Evolutionary conservation across 495 filamentous ascomycete species (phyloP).

Genomic region (Lepraria neglecta): DNA sequence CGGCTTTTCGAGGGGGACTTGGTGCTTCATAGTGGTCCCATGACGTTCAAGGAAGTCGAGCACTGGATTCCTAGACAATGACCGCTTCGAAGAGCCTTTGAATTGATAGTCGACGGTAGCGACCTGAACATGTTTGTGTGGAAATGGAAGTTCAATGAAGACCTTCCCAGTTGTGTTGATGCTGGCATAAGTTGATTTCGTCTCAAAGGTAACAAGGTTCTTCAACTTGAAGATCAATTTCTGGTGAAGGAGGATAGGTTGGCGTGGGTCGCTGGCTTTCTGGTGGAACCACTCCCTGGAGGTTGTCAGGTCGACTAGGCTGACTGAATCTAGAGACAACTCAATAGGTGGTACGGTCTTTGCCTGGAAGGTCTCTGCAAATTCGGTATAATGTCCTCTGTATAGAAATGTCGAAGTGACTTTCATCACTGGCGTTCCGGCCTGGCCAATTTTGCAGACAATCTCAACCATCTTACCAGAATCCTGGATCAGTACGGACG

Average conservation of each 20-base stretch:
- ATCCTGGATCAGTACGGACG: slow-evolving; percentile 27
- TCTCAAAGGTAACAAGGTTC: background rate
- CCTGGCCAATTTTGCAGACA: slow-evolving; percentile 27
- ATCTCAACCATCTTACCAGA: slow-evolving; percentile 31
- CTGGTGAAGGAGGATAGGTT: background rate
- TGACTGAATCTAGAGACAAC: background rate
- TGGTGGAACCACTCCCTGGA: background rate
- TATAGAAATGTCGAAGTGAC: slow-evolving; percentile 33
- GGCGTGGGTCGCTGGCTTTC: background rate
- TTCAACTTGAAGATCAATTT: background rate
- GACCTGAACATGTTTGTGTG: background rate
- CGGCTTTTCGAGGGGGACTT: background rate
- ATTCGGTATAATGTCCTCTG: slow-evolving; percentile 22
- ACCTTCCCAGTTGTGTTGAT: background rate
- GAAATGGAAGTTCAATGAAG: background rate
- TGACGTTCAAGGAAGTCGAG: background rate
- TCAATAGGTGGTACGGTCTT: slow-evolving; percentile 20
- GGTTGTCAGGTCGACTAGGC: background rate
- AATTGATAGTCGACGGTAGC: background rate
- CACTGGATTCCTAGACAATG: background rate
- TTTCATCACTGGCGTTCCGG: slow-evolving; percentile 27
- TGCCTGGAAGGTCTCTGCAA: slow-evolving; percentile 23
- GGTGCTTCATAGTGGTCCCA: background rate
- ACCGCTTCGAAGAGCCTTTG: background rate
- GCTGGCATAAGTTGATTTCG: background rate